Evolutionary conservation across 768 basidiomycete genomes (phyloP).

Genomic region (Trametes sanguinea): DNA sequence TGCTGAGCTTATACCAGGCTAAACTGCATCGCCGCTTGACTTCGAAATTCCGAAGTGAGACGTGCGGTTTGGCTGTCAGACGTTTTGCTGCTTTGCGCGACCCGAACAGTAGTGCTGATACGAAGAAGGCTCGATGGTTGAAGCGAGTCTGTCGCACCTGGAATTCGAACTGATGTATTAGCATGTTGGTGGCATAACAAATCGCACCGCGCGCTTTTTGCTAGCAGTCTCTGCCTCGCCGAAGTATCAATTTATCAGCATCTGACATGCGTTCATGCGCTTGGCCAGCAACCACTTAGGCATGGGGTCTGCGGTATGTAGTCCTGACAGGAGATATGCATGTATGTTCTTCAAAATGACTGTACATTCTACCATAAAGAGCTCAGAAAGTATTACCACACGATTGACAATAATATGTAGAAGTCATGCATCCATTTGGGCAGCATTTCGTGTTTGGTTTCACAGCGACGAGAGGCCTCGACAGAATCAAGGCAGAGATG

Average conservation of each 20-base stretch:
- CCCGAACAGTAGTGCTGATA: conserved; percentile 38
- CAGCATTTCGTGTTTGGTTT: not conserved
- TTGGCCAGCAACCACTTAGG: no score
- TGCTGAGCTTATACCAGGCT: conserved; percentile 29
- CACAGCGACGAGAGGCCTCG: not conserved
- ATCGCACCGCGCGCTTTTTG: no score
- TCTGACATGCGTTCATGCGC: not conserved
- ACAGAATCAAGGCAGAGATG: not conserved
- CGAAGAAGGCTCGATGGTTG: conserved; percentile 52
- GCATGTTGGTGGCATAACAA: not conserved
- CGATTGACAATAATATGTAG: not conserved
- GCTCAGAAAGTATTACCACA: not conserved
- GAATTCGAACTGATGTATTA: conserved; percentile 4
- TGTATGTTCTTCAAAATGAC: no score
- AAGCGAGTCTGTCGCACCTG: conserved; percentile 56
- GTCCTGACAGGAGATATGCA: no score
- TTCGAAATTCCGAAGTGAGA: conserved; percentile 51
- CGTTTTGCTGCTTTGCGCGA: conserved; percentile 40
- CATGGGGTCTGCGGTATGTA: no score
- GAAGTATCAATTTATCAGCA: no score
- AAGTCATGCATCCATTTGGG: not conserved
- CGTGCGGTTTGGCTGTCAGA: conserved; percentile 51
- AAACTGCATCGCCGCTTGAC: conserved; percentile 48
- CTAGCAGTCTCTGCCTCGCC: no score
- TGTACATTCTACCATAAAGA: not conserved